Evolutionary conservation across 1,284 basidiomycete species (phyloP), one percentile per base, ranked within the genome.

Genomic region (Trichosporon ovoides): DNA sequence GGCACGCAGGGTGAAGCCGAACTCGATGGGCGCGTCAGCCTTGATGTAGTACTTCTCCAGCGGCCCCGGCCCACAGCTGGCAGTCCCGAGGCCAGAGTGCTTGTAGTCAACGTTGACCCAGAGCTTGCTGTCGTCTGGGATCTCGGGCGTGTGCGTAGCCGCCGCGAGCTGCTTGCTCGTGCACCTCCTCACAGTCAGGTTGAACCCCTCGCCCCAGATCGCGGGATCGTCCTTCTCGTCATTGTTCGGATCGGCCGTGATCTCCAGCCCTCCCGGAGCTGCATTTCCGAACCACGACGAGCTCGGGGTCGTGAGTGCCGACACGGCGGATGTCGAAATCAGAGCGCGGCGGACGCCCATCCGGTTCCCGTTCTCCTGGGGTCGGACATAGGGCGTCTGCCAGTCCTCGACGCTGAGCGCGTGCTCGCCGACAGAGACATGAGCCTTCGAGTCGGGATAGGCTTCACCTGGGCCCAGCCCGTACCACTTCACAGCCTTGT

Each of bases 341-440:
- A 55, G 50, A 5, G 60, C 60, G 50, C 53, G 58, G n/a, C 53
- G 46, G 4, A 62, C 60, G 22, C 55, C 60, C 31, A 52, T 33
- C 19, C 63, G 57, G 14, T 38, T 33, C 1, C 63, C 63, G 55
- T 65, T 65, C 58, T 65, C 63, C 34, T 65, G 63, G 16, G 63
- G 63, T 20, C 34, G 56, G 24, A 65, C 60, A 34, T 65, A 65
- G n/a, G 59, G 55, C 19, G 63, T 65, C 53, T 62, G 57, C 56
- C 59, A 49, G 43, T 62, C 53, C 35, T 64, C 60, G 56, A 65
- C 50, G n/a, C 53, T 36, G 34, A 61, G 46, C 22, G 18, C 35
- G 33, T 55, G 53, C 20, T 60, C 50, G 22, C 57, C 56, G 20
- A 40, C 57, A 13, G 35, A 38, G 14, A 33, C 58, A n/a, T 19